phyloP scores from a whole-genome alignment of 768 basidiomycete species.

The Fibroporia radiculosa region DNA sequence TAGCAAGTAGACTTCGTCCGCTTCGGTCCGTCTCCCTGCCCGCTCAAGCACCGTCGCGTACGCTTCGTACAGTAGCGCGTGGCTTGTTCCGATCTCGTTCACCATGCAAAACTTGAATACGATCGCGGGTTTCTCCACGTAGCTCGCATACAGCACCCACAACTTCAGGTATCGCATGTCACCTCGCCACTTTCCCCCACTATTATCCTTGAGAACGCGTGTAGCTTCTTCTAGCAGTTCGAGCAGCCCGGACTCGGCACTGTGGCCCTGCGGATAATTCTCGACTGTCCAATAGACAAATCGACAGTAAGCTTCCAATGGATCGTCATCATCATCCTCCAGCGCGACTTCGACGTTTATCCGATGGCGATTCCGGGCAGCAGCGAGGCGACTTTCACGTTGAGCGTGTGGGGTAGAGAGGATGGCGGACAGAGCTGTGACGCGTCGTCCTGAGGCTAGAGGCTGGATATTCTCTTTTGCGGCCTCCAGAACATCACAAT shows the following conservation, averaged over 20 bases:
- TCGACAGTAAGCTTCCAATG: conserved; percentile 78
- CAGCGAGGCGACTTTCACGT: conserved; percentile 60
- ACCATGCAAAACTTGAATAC: conserved; percentile 87
- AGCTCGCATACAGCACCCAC: conserved; percentile 90
- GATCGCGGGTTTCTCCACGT: conserved; percentile 83
- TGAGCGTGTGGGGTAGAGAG: conserved; percentile 72
- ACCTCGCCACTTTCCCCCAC: conserved; percentile 63
- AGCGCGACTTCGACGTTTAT: conserved; percentile 67
- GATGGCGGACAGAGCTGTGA: conserved; percentile 67
- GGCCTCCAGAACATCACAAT: conserved; percentile 75
- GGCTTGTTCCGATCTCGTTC: conserved; percentile 81
- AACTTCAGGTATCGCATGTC: conserved; percentile 87
- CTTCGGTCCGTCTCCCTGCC: conserved; percentile 72
- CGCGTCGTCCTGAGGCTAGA: conserved; percentile 69
- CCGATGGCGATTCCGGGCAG: conserved; percentile 57
- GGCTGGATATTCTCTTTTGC: conserved; percentile 87
- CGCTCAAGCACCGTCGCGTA: conserved; percentile 80
- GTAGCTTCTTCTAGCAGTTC: conserved; percentile 92
- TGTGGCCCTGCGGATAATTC: conserved; percentile 90
- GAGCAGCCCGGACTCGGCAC: conserved; percentile 82
- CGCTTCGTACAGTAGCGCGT: conserved; percentile 87
- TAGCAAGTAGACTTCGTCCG: conserved; percentile 84
- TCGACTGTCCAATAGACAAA: conserved; percentile 91
- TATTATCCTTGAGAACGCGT: conserved; percentile 69
- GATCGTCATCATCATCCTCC: conserved; percentile 71